Evolutionary conservation across 192 early-diverging fungal genomes (phyloP), one percentile per base, ranked within the genome.

Genomic region (Gamsiella multidivaricata): DNA sequence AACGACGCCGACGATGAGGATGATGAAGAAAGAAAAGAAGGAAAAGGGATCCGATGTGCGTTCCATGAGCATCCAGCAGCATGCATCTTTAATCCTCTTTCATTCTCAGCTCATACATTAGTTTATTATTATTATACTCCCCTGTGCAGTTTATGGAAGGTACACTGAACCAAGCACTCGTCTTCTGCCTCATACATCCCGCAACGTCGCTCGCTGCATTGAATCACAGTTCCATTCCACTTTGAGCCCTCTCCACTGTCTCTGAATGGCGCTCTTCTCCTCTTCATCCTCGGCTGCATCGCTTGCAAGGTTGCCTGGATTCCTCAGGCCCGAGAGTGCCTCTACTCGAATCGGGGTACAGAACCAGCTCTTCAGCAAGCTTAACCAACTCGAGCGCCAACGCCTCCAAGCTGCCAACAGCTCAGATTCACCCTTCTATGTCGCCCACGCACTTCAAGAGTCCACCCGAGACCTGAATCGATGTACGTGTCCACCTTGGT

Each of bases 391-490:
- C 10, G 70, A 81, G 41, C n/a, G 33, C 8, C 34, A 69, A 14
- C 80, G 80, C 7, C 26, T 57, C 10, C 41, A 69, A 15, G 42
- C 36, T 8, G 70, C 60, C 32, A 5, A 25, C n/a, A 18, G 6
- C 31, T n/a, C 54, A 0, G 36, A 47, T 11, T 69, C 80, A 14
- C 63, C 58, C 25, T 81, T 81, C 66, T 56, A 33, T 42, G 0
- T 64, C 22, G 17, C 12, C 39, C 28, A 59, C 14, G 61, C 64
- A 20, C n/a, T 39, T 18, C 41, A 58, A 0, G 20, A 12, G 25
- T 11, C 47, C 20, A 52, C 49, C 15, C 37, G 63, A 28, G 58
- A 80, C 68, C 53, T 65, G 81, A 69, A 79, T 81, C 70, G 60
- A 69, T 67, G 80, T 81, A 84, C 74, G 69, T 58, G 7, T 23